Evolutionary conservation across 192 early-diverging fungal genomes (phyloP), one percentile per base, ranked within the genome.

Genomic region (Dissophora globulifera): DNA sequence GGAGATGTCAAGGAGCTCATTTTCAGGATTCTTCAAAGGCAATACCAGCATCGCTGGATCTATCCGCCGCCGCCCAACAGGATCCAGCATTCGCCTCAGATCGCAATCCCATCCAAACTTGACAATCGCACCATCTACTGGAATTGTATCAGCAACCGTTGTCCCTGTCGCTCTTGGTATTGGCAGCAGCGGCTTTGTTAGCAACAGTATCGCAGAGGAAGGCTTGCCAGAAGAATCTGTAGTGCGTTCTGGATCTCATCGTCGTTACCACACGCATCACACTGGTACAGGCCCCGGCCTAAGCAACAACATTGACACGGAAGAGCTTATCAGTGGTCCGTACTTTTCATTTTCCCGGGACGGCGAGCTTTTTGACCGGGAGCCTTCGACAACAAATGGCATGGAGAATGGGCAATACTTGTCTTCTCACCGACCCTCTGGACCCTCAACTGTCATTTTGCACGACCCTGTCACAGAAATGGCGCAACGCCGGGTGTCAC

Each of bases 291-390:
- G 65, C 4, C 10, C 25, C 38, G 57, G 64, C 25, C 25, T 33
- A 9, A 56, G 50, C 50, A 51, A 27, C 20, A 9, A 38, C 0
- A 43, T 4, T 17, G 71, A 65, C 1, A 7, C 33, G 20, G 55
- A 31, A 32, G 56, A 75, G 9, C 50, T 42, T 35, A 20, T 55
- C 15, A 58, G 32, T 48, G 71, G 62, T 0, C 71, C 71, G 3
- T 75, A 75, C 35, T 75, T 75, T 66, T 75, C 62, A 4, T 75
- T 32, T 42, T 66, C 55, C 1, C 54, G 62, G 11, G 71, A 75
- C 22, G 71, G 71, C 8, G 71, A 75, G 27, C 57, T 59, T 9
- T 51, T 48, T 55, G 71, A 75, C 27, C 61, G 56, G 26, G 62
- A 75, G 30, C 30, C 52, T 20, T 42, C 40, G 0, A 33, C 23